A percentile compares a stretch with the other conserved stretches of the same genome.
phyloP scores from a whole-genome alignment of 495 filamentous ascomycete species.

The Cercophora scortea region DNA sequence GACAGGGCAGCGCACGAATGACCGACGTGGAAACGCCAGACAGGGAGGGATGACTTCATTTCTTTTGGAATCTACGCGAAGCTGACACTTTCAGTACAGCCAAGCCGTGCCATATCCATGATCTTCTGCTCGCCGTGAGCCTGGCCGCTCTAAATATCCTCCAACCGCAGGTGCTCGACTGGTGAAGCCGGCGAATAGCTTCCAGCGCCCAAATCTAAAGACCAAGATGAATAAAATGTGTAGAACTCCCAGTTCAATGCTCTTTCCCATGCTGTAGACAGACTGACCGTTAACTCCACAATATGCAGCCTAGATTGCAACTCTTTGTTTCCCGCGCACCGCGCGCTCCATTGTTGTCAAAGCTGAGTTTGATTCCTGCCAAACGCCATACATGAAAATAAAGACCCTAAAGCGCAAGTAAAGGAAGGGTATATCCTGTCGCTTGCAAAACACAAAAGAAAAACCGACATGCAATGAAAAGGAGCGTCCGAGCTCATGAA shows the following conservation, averaged over 20 bases:
- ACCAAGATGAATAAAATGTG: background rate
- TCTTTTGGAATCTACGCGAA: no score
- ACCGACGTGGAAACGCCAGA: no score
- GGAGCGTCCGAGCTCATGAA: background rate
- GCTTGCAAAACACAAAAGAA: conserved; percentile 1
- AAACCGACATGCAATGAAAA: background rate
- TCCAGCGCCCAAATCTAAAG: background rate
- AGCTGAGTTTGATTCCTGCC: background rate
- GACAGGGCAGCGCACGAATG: no score
- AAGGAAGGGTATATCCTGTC: background rate
- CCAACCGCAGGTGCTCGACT: background rate
- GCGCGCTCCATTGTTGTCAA: background rate
- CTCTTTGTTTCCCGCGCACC: background rate
- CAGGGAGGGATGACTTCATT: no score
- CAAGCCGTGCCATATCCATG: background rate
- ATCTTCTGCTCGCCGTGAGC: background rate
- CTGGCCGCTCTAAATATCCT: no score
- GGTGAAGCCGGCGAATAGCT: background rate
- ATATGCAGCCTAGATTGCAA: background rate
- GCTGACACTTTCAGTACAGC: no score
- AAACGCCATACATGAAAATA: background rate
- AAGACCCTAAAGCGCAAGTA: background rate
- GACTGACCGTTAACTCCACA: background rate
- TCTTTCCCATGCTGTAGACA: background rate
- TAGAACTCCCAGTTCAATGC: no score